Conservation (phyloP, 148 eudicot genomes). For the Pouteria glomerata region DNA sequence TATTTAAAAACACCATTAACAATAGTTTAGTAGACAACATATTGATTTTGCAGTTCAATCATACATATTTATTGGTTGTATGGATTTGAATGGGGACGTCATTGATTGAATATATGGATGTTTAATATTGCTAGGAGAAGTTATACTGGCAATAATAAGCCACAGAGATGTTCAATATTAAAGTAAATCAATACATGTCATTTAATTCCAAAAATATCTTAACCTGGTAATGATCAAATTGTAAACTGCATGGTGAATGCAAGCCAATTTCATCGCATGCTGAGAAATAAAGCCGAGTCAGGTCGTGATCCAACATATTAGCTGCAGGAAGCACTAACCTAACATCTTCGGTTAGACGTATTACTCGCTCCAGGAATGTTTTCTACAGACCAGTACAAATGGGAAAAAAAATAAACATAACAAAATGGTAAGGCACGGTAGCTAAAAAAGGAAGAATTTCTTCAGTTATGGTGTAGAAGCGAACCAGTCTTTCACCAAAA, state of each 20-base stretch:
- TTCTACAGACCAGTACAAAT: conserved; percentile 32
- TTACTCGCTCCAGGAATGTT: conserved; percentile 54
- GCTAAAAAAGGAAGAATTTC: neutral
- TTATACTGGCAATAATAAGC: neutral
- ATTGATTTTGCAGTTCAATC: no score
- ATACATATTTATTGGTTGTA: no score
- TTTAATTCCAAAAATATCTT: conserved; percentile 11
- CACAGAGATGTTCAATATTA: neutral
- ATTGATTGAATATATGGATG: no score
- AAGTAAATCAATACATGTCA: neutral
- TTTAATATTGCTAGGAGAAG: no score
- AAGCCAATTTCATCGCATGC: conserved; percentile 33
- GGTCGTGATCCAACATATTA: conserved; percentile 49
- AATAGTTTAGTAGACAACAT: no score
- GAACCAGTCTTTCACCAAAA: conserved; percentile 75
- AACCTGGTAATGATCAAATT: conserved; percentile 70
- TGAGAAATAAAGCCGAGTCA: conserved; percentile 49
- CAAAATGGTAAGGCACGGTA: neutral
- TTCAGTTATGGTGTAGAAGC: conserved; percentile 13
- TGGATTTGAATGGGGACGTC: no score
- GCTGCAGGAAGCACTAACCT: conserved; percentile 78
- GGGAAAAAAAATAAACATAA: neutral
- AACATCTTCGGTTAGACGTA: conserved; percentile 68
- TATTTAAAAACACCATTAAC: no score
- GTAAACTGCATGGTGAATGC: conserved; percentile 26